phyloP scores from a whole-genome alignment of 768 basidiomycete species.

The Amyloporia xantha region DNA sequence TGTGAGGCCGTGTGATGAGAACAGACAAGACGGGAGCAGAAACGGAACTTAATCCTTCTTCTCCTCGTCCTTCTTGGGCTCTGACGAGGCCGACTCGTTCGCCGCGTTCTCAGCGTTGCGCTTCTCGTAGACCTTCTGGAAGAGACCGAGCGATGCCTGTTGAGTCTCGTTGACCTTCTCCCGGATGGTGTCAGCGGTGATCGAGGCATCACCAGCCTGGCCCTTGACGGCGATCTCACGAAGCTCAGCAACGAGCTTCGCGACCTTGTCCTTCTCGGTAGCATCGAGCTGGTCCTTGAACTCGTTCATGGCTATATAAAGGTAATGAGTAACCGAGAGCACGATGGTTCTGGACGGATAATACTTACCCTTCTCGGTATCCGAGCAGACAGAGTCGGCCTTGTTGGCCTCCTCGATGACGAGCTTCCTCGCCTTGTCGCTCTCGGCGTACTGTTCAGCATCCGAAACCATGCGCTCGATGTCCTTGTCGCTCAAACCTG shows the following conservation, averaged over 20 bases:
- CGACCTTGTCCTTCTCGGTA: slow-evolving; percentile 90
- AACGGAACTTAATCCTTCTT: slow-evolving; percentile 70
- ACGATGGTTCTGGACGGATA: neutral
- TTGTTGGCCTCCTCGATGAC: slow-evolving; percentile 97
- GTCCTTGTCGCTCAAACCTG: slow-evolving; percentile 92
- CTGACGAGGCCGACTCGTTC: slow-evolving; percentile 34
- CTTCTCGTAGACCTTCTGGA: slow-evolving; percentile 98
- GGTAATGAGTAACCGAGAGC: neutral
- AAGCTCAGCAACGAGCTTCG: slow-evolving; percentile 79
- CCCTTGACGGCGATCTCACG: slow-evolving; percentile 87
- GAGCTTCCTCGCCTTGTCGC: slow-evolving; percentile 79
- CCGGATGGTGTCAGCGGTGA: slow-evolving; percentile 84
- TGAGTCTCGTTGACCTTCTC: slow-evolving; percentile 93
- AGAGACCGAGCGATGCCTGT: slow-evolving; percentile 89
- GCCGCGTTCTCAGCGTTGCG: slow-evolving; percentile 64
- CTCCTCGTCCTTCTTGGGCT: slow-evolving; percentile 46
- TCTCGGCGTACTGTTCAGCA: slow-evolving; percentile 89
- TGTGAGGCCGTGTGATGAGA: neutral
- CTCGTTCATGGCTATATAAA: slow-evolving; percentile 77
- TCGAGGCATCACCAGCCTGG: slow-evolving; percentile 72
- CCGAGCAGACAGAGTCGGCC: slow-evolving; percentile 88
- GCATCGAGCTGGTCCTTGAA: slow-evolving; percentile 97
- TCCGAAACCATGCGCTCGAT: slow-evolving; percentile 97
- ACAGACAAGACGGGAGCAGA: neutral
- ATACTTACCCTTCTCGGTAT: slow-evolving; percentile 86